phyloP scores from a whole-genome alignment of 805 yeast genomes.

The Candida xyloterini region DNA sequence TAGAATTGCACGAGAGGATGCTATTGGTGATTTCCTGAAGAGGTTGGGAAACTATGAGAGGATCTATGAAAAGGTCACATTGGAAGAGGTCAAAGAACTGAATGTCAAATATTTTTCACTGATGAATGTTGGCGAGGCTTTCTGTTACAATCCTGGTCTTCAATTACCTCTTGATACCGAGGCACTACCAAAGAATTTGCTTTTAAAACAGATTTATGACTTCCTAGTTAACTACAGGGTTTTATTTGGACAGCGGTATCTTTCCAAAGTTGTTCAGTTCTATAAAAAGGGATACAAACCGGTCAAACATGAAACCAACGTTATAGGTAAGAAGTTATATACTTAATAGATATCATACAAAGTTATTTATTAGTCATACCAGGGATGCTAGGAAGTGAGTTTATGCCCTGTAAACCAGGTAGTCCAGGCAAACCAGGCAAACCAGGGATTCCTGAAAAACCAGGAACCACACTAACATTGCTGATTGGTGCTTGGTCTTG shows the following conservation, averaged over 20 bases:
- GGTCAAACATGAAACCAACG: slow-evolving; percentile 6
- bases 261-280: slow-evolving; percentile 30
- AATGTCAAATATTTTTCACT: slow-evolving; percentile 31
- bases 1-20: slow-evolving; percentile 46
- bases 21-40: slow-evolving; percentile 57
- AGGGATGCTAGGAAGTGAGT: slow-evolving; percentile 12
- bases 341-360: neutral
- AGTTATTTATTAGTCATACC: slow-evolving; percentile 14
- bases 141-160: slow-evolving; percentile 33
- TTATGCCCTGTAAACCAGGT: slow-evolving; percentile 9
- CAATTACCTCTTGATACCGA: slow-evolving; percentile 30
- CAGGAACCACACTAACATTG: slow-evolving; percentile 2
- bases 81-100: slow-evolving; percentile 30
- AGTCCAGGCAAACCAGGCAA: slow-evolving; percentile 7
- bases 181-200: slow-evolving; percentile 21
- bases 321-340: slow-evolving; percentile 1
- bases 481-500: neutral
- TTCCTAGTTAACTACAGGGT: slow-evolving; percentile 35
- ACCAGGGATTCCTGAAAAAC: slow-evolving; percentile 5
- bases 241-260: slow-evolving; percentile 32
- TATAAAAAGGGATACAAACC: slow-evolving; percentile 33
- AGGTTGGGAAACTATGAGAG: slow-evolving; percentile 51
- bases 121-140: slow-evolving; percentile 35
- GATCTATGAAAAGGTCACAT: slow-evolving; percentile 37
- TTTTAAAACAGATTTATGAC: slow-evolving; percentile 29